Evolutionary conservation across 257 asterid genomes (phyloP), one percentile per base, ranked within the genome.

Genomic region (Ehretia macrophylla): DNA sequence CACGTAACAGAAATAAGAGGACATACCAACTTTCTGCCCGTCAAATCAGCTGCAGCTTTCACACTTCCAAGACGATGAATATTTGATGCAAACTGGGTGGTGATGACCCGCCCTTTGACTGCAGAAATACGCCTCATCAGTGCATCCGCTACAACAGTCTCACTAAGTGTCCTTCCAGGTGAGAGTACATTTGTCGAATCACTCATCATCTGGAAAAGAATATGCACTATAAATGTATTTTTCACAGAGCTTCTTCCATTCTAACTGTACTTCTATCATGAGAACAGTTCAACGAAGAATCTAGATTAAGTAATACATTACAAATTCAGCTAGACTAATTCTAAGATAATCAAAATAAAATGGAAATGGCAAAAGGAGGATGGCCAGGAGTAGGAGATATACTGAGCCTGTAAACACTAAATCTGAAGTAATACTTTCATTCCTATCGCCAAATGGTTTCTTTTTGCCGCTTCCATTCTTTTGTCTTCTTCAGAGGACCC

Each of bases 41-140:
- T 85, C 77, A 87, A 79, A 84, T 93, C 97, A 75, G 99, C 99
- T 39, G 99, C 99, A 64, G 96, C 97, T 76, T 93, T 93, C 61
- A 93, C 89, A 67, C 97, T 93, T 63, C 97, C 99, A 73, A 93
- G 94, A 55, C 99, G 96, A 64, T 93, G 99, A 69, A 93, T 89
- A 65, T 93, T 93, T 61, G 99, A 93, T 57, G 99, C 97, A 79
- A 93, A 93, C 51, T 89, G 99, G 58, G 99, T 89, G 49, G 99
- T 85, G 68, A 93, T 85, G 58, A 93, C 95, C 76, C 99, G 82
- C 58, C 99, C 97, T 67, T 75, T 73, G 57, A 88, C 86, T 65
- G 96, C 85, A 39, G 97, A 84, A 52, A 93, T 93, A 63, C 59
- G 87, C 81, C 94, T 82, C 71, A 93, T 64, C 60, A 93, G 74